A percentile compares a stretch with the other conserved stretches of the same genome.
phyloP scores from a whole-genome alignment of 305 asterid species.

The Striga hermonthica region DNA sequence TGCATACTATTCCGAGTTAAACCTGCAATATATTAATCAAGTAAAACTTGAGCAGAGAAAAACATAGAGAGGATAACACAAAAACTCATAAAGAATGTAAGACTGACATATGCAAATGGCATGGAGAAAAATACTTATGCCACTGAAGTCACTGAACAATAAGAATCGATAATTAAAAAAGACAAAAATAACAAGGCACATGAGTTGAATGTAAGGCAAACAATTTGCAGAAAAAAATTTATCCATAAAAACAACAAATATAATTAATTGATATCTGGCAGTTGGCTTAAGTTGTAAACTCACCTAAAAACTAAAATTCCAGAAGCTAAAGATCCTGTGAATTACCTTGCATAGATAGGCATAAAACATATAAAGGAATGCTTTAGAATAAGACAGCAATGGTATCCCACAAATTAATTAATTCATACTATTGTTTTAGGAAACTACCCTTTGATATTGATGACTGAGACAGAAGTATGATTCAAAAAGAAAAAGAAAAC shows the following conservation, averaged over 20 bases:
- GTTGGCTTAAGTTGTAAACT: background rate
- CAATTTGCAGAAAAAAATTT: too few relatives aligned
- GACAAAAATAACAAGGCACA: background rate
- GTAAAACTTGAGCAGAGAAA: conserved; percentile 8
- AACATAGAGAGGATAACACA: too few relatives aligned
- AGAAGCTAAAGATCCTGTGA: conserved; percentile 12
- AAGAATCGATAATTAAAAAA: background rate
- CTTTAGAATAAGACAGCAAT: too few relatives aligned
- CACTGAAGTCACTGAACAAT: background rate
- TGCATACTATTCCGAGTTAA: background rate
- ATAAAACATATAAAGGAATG: too few relatives aligned
- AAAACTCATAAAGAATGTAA: background rate
- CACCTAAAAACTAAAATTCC: background rate
- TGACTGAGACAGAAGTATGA: too few relatives aligned
- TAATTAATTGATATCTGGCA: background rate
- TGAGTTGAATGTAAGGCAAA: conserved; percentile 2
- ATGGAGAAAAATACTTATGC: conserved; percentile 2
- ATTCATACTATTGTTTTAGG: background rate
- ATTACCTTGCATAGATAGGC: background rate
- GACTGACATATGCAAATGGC: background rate
- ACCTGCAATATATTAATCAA: background rate
- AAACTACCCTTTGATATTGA: too few relatives aligned
- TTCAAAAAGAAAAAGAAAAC: too few relatives aligned
- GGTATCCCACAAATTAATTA: background rate
- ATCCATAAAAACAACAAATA: too few relatives aligned